phyloP scores from a whole-genome alignment of 2,329 filamentous ascomycete species.

The Coniella vitis region DNA sequence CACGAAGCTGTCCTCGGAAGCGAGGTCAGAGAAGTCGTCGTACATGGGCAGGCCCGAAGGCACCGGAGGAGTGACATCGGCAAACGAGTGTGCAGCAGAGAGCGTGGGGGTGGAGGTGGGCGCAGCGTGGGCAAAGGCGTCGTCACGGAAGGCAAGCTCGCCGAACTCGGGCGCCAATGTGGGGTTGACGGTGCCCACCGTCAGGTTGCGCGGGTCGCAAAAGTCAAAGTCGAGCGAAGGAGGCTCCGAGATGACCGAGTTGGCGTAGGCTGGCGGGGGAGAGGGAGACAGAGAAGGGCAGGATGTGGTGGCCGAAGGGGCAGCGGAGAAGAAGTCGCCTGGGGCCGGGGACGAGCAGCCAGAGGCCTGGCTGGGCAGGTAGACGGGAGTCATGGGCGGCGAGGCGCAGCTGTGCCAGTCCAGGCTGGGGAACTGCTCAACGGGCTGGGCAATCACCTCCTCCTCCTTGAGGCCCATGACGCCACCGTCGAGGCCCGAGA shows the following conservation, averaged over 20 bases:
- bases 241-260: slow-evolving; percentile 56
- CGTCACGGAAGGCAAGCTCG: slow-evolving; percentile 36
- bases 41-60: slow-evolving; percentile 63
- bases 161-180: slow-evolving; percentile 53
- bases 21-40: slow-evolving; percentile 81
- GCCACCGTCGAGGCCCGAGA: slow-evolving; percentile 63
- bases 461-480: slow-evolving; percentile 64
- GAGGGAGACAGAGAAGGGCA: slow-evolving; percentile 85
- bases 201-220: slow-evolving; percentile 80
- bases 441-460: slow-evolving; percentile 48
- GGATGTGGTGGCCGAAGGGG: slow-evolving; percentile 52
- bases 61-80: slow-evolving; percentile 46
- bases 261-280: slow-evolving; percentile 67
- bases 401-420: slow-evolving; percentile 75
- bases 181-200: slow-evolving; percentile 53
- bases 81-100: slow-evolving; percentile 25
- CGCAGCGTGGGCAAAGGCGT: slow-evolving; percentile 44
- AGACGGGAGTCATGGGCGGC: slow-evolving; percentile 72
- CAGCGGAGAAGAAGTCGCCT: slow-evolving; percentile 5
- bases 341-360: slow-evolving; percentile 13
- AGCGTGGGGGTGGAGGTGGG: slow-evolving; percentile 25
- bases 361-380: slow-evolving; percentile 33
- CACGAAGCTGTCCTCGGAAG: slow-evolving; percentile 83
- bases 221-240: slow-evolving; percentile 62
- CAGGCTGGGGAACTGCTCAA: slow-evolving; percentile 62